Conservation (phyloP, 805 yeast species). For the Myxozyma neotropica region DNA sequence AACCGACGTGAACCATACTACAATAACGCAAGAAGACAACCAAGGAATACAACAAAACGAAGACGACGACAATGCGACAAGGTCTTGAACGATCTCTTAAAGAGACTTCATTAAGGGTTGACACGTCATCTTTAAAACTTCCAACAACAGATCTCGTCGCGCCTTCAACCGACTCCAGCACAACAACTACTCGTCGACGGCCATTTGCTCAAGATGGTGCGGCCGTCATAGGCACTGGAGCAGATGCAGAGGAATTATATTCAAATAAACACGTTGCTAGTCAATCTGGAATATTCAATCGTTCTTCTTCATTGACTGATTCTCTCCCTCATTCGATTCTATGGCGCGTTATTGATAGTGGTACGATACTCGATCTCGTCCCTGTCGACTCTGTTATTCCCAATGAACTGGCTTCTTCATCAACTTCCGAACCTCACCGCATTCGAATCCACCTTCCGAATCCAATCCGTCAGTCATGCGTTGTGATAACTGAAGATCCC, state of each 20-base stretch:
- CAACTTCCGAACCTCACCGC: constrained; percentile 10
- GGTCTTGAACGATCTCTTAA: constrained; percentile 13
- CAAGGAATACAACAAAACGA: not conserved
- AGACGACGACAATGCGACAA: constrained; percentile 11
- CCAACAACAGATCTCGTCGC: constrained; percentile 23
- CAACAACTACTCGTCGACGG: constrained; percentile 7
- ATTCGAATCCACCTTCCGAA: constrained; percentile 19
- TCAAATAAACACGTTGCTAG: constrained; percentile 13
- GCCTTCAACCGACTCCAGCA: constrained; percentile 5
- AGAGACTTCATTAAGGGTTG: constrained; percentile 22
- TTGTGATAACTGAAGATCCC: constrained; percentile 18
- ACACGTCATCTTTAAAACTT: constrained; percentile 12
- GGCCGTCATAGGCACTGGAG: not conserved
- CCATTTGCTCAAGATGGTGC: not conserved
- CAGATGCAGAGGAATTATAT: constrained; percentile 27
- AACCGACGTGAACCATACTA: not conserved
- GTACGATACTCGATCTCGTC: constrained; percentile 18
- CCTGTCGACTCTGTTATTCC: constrained; percentile 19
- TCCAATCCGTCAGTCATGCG: constrained; percentile 22
- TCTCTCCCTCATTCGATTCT: constrained; percentile 21
- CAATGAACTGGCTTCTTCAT: not conserved
- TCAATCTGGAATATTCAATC: constrained; percentile 14
- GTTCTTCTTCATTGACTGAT: constrained; percentile 3
- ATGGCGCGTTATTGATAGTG: constrained; percentile 30
- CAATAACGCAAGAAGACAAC: not conserved